A percentile compares a stretch with the other conserved stretches of the same genome.
Evolutionary conservation across 768 basidiomycete species (phyloP).

Genomic region (Lactifluus hygrophoroides): DNA sequence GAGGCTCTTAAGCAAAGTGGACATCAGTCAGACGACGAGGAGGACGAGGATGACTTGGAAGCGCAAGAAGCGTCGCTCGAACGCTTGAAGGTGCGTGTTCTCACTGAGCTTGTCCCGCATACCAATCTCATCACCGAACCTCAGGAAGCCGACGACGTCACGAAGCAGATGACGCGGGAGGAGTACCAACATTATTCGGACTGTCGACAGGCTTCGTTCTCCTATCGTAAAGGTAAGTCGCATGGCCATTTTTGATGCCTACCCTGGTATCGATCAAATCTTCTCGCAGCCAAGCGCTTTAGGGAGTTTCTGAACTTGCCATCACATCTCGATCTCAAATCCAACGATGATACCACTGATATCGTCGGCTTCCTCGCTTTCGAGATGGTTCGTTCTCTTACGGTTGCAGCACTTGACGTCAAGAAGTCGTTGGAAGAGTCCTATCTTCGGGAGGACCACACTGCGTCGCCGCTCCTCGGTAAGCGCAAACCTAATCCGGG

Average conservation of each 20-base stretch:
- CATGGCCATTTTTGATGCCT: neutral
- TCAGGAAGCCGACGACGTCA: constrained; percentile 91
- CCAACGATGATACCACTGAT: constrained; percentile 91
- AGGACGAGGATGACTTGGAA: constrained; percentile 93
- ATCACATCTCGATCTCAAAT: constrained; percentile 75
- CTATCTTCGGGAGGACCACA: constrained; percentile 55
- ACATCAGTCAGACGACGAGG: constrained; percentile 80
- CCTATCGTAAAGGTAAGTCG: constrained; percentile 87
- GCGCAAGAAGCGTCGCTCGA: constrained; percentile 92
- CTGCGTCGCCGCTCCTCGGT: constrained; percentile 51
- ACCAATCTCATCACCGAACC: neutral
- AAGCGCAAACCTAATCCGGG: constrained; percentile 52
- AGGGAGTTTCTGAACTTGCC: constrained; percentile 90
- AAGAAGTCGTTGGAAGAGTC: constrained; percentile 73
- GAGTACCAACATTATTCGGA: constrained; percentile 97
- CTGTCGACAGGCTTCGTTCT: constrained; percentile 94
- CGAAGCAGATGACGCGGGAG: constrained; percentile 91
- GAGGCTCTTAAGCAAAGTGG: constrained; percentile 50
- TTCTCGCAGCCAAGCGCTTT: constrained; percentile 77
- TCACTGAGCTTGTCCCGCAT: neutral
- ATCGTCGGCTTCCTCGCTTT: constrained; percentile 96
- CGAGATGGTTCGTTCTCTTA: constrained; percentile 93
- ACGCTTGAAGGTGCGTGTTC: constrained; percentile 53
- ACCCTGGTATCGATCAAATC: neutral
- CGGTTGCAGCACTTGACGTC: constrained; percentile 78